Evolutionary conservation across 2,329 filamentous ascomycete genomes (phyloP).

Genomic region (Waltergamsia citrina): DNA sequence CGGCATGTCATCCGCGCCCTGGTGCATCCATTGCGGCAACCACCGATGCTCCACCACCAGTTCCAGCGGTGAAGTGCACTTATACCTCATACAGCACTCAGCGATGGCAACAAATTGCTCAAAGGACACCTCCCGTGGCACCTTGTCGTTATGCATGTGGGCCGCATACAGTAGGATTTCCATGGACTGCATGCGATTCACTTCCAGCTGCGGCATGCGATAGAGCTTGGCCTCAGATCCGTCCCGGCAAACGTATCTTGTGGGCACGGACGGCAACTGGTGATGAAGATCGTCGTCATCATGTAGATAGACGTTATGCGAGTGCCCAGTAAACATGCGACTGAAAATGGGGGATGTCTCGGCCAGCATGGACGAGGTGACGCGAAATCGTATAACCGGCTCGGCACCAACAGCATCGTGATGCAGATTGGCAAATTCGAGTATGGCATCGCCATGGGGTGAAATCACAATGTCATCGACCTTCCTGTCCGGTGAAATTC

Average conservation of each 20-base stretch:
- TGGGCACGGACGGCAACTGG: constrained; percentile 25
- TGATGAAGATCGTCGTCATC: constrained; percentile 23
- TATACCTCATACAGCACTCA: constrained; percentile 38
- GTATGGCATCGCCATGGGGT: constrained; percentile 35
- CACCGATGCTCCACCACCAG: constrained; percentile 39
- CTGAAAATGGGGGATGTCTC: constrained; percentile 43
- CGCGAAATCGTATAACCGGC: constrained; percentile 37
- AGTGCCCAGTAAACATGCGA: constrained; percentile 29
- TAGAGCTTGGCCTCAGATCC: constrained; percentile 35
- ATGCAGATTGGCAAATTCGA: constrained; percentile 38
- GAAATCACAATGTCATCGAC: constrained; percentile 33
- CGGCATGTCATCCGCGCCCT: constrained; percentile 35
- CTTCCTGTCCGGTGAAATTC: constrained; percentile 25
- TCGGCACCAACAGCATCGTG: constrained; percentile 18
- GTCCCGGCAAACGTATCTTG: constrained; percentile 28
- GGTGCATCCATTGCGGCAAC: constrained; percentile 41
- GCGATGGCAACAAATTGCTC: constrained; percentile 41
- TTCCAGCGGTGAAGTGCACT: constrained; percentile 40
- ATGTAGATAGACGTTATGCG: constrained; percentile 18
- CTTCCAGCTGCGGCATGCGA: constrained; percentile 41
- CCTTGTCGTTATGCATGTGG: constrained; percentile 35
- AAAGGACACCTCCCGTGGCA: constrained; percentile 37
- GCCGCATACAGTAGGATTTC: constrained; percentile 40
- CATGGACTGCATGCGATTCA: constrained; percentile 28
- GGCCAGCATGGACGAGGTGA: constrained; percentile 39